Conservation (phyloP, 495 filamentous ascomycete species). For the Talaromyces trachyspermus region DNA sequence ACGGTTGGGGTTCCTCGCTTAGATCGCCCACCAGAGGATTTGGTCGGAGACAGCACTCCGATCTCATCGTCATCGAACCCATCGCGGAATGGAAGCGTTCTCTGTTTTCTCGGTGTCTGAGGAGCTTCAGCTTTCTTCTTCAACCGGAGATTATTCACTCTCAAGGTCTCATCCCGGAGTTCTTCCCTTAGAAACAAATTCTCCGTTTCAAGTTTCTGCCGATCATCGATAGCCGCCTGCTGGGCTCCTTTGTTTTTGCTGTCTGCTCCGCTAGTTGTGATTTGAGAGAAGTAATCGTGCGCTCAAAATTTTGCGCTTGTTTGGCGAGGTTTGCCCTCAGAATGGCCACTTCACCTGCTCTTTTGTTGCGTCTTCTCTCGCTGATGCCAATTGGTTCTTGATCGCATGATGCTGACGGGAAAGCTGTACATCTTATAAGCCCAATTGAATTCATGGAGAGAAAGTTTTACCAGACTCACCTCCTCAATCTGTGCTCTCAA, state of each 20-base stretch:
- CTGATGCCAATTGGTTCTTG: conserved; percentile 38
- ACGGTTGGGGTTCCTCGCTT: conserved; percentile 52
- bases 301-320: conserved; percentile 48
- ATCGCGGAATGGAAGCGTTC: conserved; percentile 51
- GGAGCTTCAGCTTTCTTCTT: conserved; percentile 33
- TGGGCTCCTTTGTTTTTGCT: conserved; percentile 50
- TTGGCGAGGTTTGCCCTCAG: conserved; percentile 57
- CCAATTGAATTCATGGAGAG: conserved; percentile 2
- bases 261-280: conserved; percentile 48
- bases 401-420: conserved; percentile 45
- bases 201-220: conserved; percentile 55
- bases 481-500: conserved; percentile 9
- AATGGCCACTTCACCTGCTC: conserved; percentile 61
- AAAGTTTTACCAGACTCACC: conserved; percentile 11
- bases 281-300: conserved; percentile 41
- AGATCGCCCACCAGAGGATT: conserved; percentile 36
- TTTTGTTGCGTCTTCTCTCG: conserved; percentile 44
- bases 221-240: conserved; percentile 47
- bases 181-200: conserved; percentile 60
- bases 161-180: conserved; percentile 48
- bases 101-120: conserved; percentile 53
- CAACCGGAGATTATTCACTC: conserved; percentile 38
- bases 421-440: conserved; percentile 33
- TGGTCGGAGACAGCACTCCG: conserved; percentile 49
- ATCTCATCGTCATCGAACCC: conserved; percentile 71